Conservation (phyloP, 306 rosid species). For the Lathyrus oleraceus region DNA sequence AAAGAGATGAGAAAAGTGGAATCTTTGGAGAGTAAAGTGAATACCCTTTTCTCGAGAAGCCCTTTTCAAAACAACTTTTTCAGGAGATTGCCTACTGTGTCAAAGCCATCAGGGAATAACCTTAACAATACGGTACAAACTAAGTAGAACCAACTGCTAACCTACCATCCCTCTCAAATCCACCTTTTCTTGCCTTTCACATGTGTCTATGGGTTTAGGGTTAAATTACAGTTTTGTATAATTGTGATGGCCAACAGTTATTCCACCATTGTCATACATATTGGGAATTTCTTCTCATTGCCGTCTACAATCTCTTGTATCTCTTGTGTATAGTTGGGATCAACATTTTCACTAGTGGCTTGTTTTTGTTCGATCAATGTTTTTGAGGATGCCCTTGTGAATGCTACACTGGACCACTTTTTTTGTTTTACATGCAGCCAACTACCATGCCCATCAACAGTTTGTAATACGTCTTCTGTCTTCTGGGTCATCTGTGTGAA, state of each 20-base stretch:
- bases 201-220: no score
- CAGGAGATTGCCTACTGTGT: slow-evolving; percentile 44
- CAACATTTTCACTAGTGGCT: slow-evolving; percentile 11
- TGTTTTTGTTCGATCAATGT: slow-evolving; percentile 17
- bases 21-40: slow-evolving; percentile 53
- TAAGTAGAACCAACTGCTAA: background rate
- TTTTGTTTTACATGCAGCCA: slow-evolving; percentile 26
- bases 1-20: slow-evolving; percentile 54
- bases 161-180: background rate
- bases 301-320: slow-evolving; percentile 13
- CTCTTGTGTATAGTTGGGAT: slow-evolving; percentile 23
- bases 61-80: slow-evolving; percentile 46
- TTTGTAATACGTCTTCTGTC: background rate
- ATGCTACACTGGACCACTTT: slow-evolving; percentile 38
- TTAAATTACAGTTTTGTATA: no score
- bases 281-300: slow-evolving; percentile 14
- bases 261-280: background rate
- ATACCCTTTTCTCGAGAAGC: slow-evolving; percentile 53
- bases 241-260: background rate
- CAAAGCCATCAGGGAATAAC: slow-evolving; percentile 41
- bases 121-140: slow-evolving; percentile 38
- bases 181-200: background rate
- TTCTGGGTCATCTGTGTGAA: slow-evolving; percentile 12
- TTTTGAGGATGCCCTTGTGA: slow-evolving; percentile 23
- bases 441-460: background rate